Base-by-base conservation (phyloP, 2,329 filamentous ascomycete species). In the Cordyceps tenuipes region DNA sequence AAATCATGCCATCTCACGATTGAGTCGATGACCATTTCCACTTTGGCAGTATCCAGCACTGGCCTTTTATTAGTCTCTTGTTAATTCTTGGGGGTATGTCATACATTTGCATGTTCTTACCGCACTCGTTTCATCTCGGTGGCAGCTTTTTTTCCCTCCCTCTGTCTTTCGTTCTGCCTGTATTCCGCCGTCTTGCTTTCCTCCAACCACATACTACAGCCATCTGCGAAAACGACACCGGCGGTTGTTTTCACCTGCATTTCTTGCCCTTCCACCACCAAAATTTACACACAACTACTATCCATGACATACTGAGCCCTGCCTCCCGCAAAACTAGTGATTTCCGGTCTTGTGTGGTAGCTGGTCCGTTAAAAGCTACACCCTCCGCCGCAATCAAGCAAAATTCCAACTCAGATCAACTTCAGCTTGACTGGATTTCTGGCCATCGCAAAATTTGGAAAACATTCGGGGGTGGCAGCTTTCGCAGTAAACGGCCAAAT, bases 1-100 rank as follows among this genome's bases (percentile, higher is more conserved):
- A 60, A 60, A 60, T 60, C 57, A 60, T 60, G 57, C 57, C 57
- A 60, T 60, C 49, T 60, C 57, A 48, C 29, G 57, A 60, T 52
- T 34, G n/a, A 46, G 39, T 52, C 57, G 48, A 59, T 59, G 57
- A 23, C 19, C 57, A 23, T 47, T 59, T 50, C 57, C 49, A 59
- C 57, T 59, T 52, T 46, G 23, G 39, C 29, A 29, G 26, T 59
- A n/a, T 39, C 48, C 29, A 29, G 49, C 29, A 5, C 23, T 34
- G 26, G 39, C 41, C 23, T 50, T 46, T 43, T 51, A 36, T 43
- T 51, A 36, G 26, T 29, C 26, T n/a, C 21, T 21, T 39, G 17
- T 58, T 58, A 23, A 23, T 43, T 44, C 41, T 31, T 59, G 23
- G 56, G 47, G 26, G 10, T 39, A n/a, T 46, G 29, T 36, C 15